Conservation (phyloP, 148 eudicot genomes). For the Silene conica region DNA sequence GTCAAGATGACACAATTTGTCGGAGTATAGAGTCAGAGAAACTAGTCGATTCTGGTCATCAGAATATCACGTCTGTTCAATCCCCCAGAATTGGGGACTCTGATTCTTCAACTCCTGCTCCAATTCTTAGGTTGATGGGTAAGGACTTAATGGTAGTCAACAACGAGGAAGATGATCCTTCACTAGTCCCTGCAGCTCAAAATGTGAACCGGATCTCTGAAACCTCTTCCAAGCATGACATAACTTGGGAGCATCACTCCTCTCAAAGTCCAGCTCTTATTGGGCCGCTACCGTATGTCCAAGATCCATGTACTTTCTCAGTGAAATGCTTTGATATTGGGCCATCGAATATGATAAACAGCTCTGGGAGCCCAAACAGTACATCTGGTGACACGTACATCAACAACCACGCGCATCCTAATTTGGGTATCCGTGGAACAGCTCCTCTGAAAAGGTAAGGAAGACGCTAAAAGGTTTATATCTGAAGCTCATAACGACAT, state of each 20-base stretch:
- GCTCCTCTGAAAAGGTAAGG: conserved; percentile 14
- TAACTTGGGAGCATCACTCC: conserved; percentile 18
- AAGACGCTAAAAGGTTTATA: background rate
- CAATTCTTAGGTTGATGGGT: conserved; percentile 83
- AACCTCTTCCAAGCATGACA: conserved; percentile 5
- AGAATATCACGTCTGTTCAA: conserved; percentile 18
- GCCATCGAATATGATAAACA: conserved; percentile 20
- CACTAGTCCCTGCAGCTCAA: conserved; percentile 15
- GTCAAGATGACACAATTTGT: conserved; percentile 16
- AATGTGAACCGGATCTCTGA: conserved; percentile 16
- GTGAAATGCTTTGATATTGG: conserved; percentile 18
- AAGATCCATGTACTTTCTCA: conserved; percentile 16
- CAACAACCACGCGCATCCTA: conserved; percentile 12
- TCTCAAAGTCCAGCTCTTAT: conserved; percentile 14
- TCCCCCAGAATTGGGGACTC: conserved; percentile 26
- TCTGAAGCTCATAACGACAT: background rate
- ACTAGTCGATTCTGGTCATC: conserved; percentile 8
- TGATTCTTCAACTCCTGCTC: conserved; percentile 50
- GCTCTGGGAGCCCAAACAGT: conserved; percentile 13
- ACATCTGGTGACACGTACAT: conserved; percentile 13
- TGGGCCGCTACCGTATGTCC: conserved; percentile 14
- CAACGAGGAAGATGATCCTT: conserved; percentile 36
- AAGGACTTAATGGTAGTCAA: conserved; percentile 76
- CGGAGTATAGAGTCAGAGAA: conserved; percentile 26
- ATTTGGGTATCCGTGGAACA: conserved; percentile 19